phyloP scores from a whole-genome alignment of 257 asterid genomes.

The Paulownia fortunei region DNA sequence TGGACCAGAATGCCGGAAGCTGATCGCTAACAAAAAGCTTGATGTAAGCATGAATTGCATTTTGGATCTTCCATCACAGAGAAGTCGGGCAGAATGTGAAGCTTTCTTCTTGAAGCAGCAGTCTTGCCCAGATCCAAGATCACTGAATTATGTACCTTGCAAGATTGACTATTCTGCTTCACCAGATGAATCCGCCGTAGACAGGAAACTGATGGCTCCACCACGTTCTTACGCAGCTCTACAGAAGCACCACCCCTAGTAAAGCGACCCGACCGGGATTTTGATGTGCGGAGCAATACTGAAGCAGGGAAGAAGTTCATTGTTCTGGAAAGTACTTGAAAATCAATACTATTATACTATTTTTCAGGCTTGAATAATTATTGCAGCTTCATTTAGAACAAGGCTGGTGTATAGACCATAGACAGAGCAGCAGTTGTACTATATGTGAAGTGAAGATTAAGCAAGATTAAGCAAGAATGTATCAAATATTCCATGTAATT shows the following conservation, averaged over 20 bases:
- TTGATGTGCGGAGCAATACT: neutral
- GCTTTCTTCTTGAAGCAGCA: conserved; percentile 42
- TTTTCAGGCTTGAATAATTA: neutral
- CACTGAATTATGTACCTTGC: conserved; percentile 47
- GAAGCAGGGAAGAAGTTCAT: neutral
- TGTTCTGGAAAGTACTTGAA: neutral
- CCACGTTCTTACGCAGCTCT: conserved; percentile 44
- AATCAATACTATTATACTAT: neutral
- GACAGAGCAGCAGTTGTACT: neutral
- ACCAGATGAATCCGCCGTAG: neutral
- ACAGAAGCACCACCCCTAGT: neutral
- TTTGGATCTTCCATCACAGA: conserved; percentile 57
- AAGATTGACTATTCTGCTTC: neutral
- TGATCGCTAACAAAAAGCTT: conserved; percentile 47
- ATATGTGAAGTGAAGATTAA: neutral
- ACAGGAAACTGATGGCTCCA: conserved; percentile 32
- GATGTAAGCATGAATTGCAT: conserved; percentile 64
- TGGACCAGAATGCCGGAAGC: conserved; percentile 63
- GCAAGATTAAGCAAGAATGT: neutral
- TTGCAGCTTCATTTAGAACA: neutral
- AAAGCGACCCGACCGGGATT: neutral
- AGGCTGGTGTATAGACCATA: neutral
- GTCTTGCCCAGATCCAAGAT: conserved; percentile 46
- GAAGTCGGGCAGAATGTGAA: conserved; percentile 41
- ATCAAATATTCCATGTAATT: neutral